Base-by-base conservation (phyloP, 2,329 filamentous ascomycete species). In the Acrocalymma vagum region DNA sequence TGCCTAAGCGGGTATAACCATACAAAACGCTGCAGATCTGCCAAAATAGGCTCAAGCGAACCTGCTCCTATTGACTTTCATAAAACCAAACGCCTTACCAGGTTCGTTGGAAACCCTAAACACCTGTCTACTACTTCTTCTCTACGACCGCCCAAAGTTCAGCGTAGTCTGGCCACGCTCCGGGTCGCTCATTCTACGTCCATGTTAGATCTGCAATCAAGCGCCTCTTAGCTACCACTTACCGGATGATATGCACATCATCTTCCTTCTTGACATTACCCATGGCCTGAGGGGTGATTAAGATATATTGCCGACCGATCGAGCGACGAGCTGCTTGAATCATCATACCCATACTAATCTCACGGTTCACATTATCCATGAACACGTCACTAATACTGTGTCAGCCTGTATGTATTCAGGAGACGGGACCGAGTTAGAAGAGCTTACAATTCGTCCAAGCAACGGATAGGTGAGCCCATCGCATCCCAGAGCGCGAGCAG, bases 281-380 rank as follows among this genome's bases (percentile, higher is more conserved):
- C 72, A 95, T 90, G 30, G 87, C 87, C 57, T 96, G 95, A 18
- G 94, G 94, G 3, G 93, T 96, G 65, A 99, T 99, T 39, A 99
- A 82, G 51, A 99, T 92, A 62, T 95, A 99, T 67, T 99, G 94
- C 48, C 90, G 83, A 17, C 91, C 90, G n/a, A 94, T 86, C 2
- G 90, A 89, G 20, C 88, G 83, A 58, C 94, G 83, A 24, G 94
- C 94, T 13, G 90, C 89, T 44, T 84, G 81, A 56, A 96, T 91
- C 70, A 99, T 88, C 87, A 99, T 90, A 50, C 88, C 88, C 58
- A 95, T 96, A 65, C 90, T 95, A 56, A 95, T 88, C 40, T 88
- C 90, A 46, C 94, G 85, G 70, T 99, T 99, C 44, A 97, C 90
- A 55, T 87, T 90, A 71, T 99, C 94, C 94, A 99, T 99, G 77